phyloP scores from a whole-genome alignment of 805 yeast species.

The Nakazawaea laoshanensis region DNA sequence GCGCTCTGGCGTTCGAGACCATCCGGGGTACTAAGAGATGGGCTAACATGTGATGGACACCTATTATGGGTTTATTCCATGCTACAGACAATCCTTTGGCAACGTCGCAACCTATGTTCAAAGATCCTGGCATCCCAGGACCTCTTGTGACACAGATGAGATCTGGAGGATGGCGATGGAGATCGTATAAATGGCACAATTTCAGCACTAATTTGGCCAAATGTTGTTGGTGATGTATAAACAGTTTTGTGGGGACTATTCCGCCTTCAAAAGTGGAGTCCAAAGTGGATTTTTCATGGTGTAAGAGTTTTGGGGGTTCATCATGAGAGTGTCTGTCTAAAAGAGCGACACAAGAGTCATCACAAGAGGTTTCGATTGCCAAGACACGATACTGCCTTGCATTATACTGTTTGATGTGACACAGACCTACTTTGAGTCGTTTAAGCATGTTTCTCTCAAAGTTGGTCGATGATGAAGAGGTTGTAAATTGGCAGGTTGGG shows the following conservation, averaged over 20 bases:
- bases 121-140: slow-evolving; percentile 92
- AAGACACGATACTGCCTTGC: too few relatives aligned
- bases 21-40: slow-evolving; percentile 68
- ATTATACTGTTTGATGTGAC: too few relatives aligned
- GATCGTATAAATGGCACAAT: slow-evolving; percentile 29
- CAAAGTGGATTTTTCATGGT: slow-evolving; percentile 57
- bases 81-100: slow-evolving; percentile 83
- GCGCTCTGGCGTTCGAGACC: slow-evolving; percentile 30
- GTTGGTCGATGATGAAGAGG: too few relatives aligned
- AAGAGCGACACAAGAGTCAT: slow-evolving; percentile 86
- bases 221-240: slow-evolving; percentile 60
- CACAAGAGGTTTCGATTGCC: slow-evolving; percentile 91
- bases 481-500: too few relatives aligned
- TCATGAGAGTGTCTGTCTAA: slow-evolving; percentile 36
- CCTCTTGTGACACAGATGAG: slow-evolving; percentile 88
- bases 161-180: slow-evolving; percentile 40
- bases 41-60: slow-evolving; percentile 96
- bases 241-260: slow-evolving; percentile 79
- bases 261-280: slow-evolving; percentile 70
- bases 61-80: slow-evolving; percentile 69
- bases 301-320: slow-evolving; percentile 39
- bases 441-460: too few relatives aligned
- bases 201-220: slow-evolving; percentile 43
- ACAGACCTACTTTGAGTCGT: too few relatives aligned
- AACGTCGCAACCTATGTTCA: slow-evolving; percentile 72